phyloP scores from a whole-genome alignment of 768 basidiomycete genomes.

The Mycena leptocephala region DNA sequence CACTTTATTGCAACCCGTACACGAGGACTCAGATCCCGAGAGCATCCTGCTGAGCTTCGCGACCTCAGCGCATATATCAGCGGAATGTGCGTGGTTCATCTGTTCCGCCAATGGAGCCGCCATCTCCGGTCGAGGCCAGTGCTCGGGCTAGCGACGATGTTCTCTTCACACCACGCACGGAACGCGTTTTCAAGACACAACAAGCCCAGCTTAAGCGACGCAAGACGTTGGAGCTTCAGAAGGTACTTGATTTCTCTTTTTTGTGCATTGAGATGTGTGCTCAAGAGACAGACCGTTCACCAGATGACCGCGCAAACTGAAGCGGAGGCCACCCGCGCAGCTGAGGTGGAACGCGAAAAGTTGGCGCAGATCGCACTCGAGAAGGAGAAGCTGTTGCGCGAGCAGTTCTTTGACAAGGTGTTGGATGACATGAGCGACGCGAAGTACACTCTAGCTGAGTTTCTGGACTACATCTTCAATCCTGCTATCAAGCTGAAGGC shows the following conservation, averaged over 20 bases:
- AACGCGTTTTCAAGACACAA: background rate
- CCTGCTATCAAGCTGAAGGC: background rate
- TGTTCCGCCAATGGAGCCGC: background rate
- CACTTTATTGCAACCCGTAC: too few relatives aligned
- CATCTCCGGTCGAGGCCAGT: background rate
- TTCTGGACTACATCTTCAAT: constrained; percentile 16
- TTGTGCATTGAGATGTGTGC: background rate
- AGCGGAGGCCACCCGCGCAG: background rate
- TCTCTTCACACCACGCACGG: background rate
- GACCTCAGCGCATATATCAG: background rate
- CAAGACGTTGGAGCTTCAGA: background rate
- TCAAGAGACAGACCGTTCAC: background rate
- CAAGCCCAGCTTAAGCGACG: background rate
- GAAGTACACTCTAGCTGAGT: background rate
- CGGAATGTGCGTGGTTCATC: background rate
- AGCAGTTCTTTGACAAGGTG: background rate
- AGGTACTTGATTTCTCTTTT: background rate
- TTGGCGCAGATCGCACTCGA: background rate
- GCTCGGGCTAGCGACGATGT: background rate
- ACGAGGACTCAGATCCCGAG: too few relatives aligned
- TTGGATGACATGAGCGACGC: background rate
- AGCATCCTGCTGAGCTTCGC: background rate
- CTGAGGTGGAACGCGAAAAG: background rate
- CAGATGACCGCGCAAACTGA: background rate
- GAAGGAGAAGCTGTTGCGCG: background rate